Evolutionary conservation across 176 grass and related monocot genomes (phyloP).

Genomic region (Cymbopogon citratus): DNA sequence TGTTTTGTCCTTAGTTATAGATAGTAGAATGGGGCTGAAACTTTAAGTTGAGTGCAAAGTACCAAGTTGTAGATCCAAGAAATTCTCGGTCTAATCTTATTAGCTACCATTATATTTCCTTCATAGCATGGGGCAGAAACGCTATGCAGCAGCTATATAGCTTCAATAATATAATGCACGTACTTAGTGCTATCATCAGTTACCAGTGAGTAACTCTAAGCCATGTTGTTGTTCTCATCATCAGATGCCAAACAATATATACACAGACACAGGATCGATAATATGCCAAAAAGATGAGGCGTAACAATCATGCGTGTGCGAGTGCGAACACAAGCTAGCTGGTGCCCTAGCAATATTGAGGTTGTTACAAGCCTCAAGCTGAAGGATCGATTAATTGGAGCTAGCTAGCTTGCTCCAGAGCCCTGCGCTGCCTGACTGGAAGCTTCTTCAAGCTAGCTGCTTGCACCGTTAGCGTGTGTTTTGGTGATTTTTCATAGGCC

Average conservation of each 20-base stretch:
- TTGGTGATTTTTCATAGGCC: not conserved
- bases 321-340: not conserved
- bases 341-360: conserved; percentile 49
- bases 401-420: not conserved
- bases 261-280: not conserved
- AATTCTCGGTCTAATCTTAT: not conserved
- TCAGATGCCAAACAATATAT: not conserved
- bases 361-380: conserved; percentile 33
- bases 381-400: not conserved
- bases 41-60: not conserved
- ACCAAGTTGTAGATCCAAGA: not conserved
- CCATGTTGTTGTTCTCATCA: not conserved
- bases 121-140: not conserved
- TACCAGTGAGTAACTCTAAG: too few relatives aligned
- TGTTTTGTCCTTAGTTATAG: too few relatives aligned
- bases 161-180: not conserved
- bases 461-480: not conserved
- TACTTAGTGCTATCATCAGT: too few relatives aligned
- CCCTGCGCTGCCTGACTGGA: not conserved
- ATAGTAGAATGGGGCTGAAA: not conserved
- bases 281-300: conserved; percentile 36
- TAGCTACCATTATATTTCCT: not conserved
- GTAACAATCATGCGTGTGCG: conserved; percentile 31
- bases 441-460: conserved; percentile 23
- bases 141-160: not conserved